These are phyloP conservation scores for Herpotrichia juniperi DNA, from an alignment of 2,329 filamentous ascomycete species.

Conservation along the genomic window DNA sequence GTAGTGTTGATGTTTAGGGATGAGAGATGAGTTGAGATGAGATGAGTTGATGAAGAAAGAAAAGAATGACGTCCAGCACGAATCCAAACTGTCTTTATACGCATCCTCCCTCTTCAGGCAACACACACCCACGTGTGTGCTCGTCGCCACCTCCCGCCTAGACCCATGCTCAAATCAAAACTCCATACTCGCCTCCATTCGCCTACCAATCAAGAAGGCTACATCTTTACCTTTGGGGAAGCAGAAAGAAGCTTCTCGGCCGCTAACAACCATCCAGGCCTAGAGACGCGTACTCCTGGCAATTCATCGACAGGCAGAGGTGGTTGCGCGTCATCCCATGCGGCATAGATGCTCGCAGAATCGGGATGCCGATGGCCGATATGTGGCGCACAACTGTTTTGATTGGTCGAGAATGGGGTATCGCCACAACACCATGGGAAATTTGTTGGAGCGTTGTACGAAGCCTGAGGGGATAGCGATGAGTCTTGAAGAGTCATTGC, in stretches of 20 bases:
- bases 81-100: slow-evolving; percentile 27
- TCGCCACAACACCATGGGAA: slow-evolving; percentile 6
- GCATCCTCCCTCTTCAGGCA: slow-evolving; percentile 28
- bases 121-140: slow-evolving; percentile 33
- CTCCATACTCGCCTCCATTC: slow-evolving; percentile 1
- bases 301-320: slow-evolving; percentile 27
- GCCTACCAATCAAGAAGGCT: slow-evolving; percentile 25
- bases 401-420: neutral
- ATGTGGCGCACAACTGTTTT: neutral
- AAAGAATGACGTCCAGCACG: neutral
- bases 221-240: slow-evolving; percentile 12
- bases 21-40: neutral
- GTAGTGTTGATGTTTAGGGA: neutral
- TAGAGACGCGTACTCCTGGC: slow-evolving; percentile 21
- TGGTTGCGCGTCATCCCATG: slow-evolving; percentile 31
- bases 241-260: slow-evolving; percentile 28
- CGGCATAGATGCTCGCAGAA: slow-evolving; percentile 13
- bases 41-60: slow-evolving; percentile 1
- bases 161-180: slow-evolving; percentile 6
- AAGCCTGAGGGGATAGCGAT: neutral
- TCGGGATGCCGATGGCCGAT: slow-evolving; percentile 11
- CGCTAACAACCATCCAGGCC: slow-evolving; percentile 22
- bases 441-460: neutral
- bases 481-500: slow-evolving; percentile 3
- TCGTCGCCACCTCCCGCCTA: slow-evolving; percentile 31